phyloP scores from a whole-genome alignment of 2,329 filamentous ascomycete species.

The Phialemonium atrogriseum region DNA sequence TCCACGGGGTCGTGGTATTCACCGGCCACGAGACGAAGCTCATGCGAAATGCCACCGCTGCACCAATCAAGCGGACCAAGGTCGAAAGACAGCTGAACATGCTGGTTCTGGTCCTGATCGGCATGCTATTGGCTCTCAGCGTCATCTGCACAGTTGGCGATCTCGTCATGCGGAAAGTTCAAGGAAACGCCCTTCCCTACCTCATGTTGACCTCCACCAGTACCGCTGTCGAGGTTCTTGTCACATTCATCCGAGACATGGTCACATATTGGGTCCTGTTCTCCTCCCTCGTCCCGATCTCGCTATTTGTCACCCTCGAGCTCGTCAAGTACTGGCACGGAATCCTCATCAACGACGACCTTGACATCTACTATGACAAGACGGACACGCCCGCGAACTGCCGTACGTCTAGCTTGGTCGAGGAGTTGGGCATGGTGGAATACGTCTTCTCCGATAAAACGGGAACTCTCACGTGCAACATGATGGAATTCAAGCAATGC shows the following conservation, averaged over 20 bases:
- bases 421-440: constrained; percentile 95
- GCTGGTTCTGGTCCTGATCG: constrained; percentile 84
- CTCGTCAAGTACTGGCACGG: constrained; percentile 97
- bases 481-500: constrained; percentile 97
- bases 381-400: constrained; percentile 94
- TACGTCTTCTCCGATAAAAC: constrained; percentile 99
- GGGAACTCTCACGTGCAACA: constrained; percentile 92
- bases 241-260: constrained; percentile 86
- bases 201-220: constrained; percentile 58
- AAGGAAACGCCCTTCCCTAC: constrained; percentile 59
- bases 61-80: constrained; percentile 94
- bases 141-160: constrained; percentile 89
- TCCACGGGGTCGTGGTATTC: constrained; percentile 93
- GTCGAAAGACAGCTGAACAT: constrained; percentile 91
- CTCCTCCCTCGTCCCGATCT: constrained; percentile 93
- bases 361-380: constrained; percentile 96
- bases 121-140: constrained; percentile 74
- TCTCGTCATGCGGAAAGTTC: constrained; percentile 64
- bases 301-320: constrained; percentile 94
- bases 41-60: constrained; percentile 95
- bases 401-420: constrained; percentile 89
- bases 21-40: constrained; percentile 97
- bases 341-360: constrained; percentile 93
- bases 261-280: constrained; percentile 98
- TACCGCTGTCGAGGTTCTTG: constrained; percentile 45